A percentile compares a stretch with the other conserved stretches of the same genome.
phyloP scores from a whole-genome alignment of 129 eudicot species.

The Scalesia atractyloides region DNA sequence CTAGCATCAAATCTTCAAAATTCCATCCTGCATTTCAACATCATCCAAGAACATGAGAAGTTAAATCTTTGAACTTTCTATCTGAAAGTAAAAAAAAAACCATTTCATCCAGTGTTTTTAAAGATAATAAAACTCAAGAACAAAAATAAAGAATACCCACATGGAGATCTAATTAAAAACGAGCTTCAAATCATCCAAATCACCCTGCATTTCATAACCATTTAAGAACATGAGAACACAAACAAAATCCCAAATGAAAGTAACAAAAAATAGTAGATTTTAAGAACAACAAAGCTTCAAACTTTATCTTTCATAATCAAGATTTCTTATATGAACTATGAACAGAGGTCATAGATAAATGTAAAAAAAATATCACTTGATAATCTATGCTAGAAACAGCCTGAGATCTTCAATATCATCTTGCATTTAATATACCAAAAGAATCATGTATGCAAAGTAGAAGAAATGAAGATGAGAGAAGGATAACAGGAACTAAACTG shows the following conservation, averaged over 20 bases:
- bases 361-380: background rate
- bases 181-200: constrained; percentile 22
- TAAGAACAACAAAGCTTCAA: constrained; percentile 20
- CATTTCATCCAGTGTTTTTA: constrained; percentile 1
- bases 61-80: background rate
- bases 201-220: constrained; percentile 31
- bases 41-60: background rate
- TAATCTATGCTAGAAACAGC: constrained; percentile 26
- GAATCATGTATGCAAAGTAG: constrained; percentile 7
- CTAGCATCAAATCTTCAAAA: constrained; percentile 15
- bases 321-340: background rate
- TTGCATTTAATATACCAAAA: constrained; percentile 10
- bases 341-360: background rate
- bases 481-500: constrained; percentile 1
- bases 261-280: background rate
- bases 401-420: constrained; percentile 24
- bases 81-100: background rate
- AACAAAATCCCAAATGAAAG: constrained; percentile 11
- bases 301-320: constrained; percentile 15
- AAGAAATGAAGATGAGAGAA: background rate
- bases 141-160: constrained; percentile 23
- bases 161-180: constrained; percentile 29
- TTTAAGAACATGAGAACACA: constrained; percentile 1
- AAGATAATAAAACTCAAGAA: constrained; percentile 5
- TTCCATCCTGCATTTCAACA: constrained; percentile 1